phyloP scores from a whole-genome alignment of 2,329 filamentous ascomycete species.

The Aspergillus ustus region DNA sequence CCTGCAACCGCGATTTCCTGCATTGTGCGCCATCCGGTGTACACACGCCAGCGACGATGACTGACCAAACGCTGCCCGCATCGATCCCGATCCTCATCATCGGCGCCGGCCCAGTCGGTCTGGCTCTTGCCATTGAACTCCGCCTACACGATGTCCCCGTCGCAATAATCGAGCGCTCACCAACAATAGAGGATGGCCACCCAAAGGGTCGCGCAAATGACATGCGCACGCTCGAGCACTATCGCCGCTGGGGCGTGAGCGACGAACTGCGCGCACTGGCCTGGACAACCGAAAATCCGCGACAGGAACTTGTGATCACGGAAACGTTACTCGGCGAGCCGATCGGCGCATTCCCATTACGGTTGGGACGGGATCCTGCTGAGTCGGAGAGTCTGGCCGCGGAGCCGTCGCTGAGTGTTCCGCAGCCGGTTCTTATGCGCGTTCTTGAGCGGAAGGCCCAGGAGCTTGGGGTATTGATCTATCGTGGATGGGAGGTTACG shows the following conservation, averaged over 20 bases:
- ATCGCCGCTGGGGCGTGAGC: neutral
- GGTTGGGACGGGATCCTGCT: neutral
- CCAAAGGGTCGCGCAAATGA: neutral
- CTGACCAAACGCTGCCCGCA: neutral
- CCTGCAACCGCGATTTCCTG: too few species aligned
- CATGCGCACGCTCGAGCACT: neutral
- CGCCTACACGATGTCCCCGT: neutral
- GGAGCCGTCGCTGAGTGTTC: neutral
- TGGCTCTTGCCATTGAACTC: neutral
- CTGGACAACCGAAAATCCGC: neutral
- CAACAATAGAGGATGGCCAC: neutral
- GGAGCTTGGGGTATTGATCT: neutral
- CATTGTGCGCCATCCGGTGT: neutral
- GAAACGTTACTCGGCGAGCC: neutral
- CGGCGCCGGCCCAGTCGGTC: neutral
- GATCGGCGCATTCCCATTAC: neutral
- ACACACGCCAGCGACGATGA: neutral
- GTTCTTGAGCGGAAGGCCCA: neutral
- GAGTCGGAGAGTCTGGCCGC: neutral
- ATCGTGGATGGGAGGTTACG: neutral
- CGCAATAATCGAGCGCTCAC: conserved; percentile 8
- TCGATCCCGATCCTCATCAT: neutral
- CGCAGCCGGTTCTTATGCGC: neutral
- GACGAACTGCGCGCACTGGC: neutral
- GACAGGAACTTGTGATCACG: neutral